Conservation (phyloP, 2,329 filamentous ascomycete species). For the Fusarium sp. region DNA sequence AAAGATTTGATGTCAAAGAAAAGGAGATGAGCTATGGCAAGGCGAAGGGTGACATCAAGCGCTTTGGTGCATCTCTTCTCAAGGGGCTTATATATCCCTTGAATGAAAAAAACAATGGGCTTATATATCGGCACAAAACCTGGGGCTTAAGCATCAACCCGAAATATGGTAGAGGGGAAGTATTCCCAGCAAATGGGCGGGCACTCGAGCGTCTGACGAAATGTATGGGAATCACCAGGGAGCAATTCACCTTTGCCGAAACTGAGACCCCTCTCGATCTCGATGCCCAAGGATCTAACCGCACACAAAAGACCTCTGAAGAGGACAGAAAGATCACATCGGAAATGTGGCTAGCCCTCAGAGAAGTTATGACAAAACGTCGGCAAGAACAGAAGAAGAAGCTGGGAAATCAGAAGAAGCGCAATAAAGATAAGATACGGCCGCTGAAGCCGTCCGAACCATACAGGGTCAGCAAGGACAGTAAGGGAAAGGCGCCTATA, state of each 20-base stretch:
- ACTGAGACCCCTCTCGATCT: neutral
- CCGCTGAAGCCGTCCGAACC: neutral
- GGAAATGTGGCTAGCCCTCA: neutral
- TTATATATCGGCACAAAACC: neutral
- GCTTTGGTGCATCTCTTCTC: conserved; percentile 37
- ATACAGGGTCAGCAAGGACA: neutral
- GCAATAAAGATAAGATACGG: neutral
- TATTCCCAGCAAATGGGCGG: neutral
- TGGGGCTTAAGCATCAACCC: neutral
- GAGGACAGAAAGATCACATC: neutral
- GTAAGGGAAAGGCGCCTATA: neutral
- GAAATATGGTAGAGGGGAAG: neutral
- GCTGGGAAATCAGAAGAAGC: neutral
- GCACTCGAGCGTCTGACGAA: conserved; percentile 6
- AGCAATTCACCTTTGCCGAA: conserved; percentile 10
- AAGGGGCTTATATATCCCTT: conserved; percentile 14
- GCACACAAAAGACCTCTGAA: neutral
- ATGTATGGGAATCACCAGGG: conserved; percentile 10
- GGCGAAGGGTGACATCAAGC: conserved; percentile 37
- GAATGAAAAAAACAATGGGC: neutral
- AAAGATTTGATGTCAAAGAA: conserved; percentile 13
- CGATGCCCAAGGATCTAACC: neutral
- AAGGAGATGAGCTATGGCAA: conserved; percentile 8
- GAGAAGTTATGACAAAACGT: neutral
- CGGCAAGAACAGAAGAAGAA: neutral